Evolutionary conservation across 2,329 filamentous ascomycete species (phyloP), one percentile per base, ranked within the genome.

Genomic region (Botrytis paeoniae): DNA sequence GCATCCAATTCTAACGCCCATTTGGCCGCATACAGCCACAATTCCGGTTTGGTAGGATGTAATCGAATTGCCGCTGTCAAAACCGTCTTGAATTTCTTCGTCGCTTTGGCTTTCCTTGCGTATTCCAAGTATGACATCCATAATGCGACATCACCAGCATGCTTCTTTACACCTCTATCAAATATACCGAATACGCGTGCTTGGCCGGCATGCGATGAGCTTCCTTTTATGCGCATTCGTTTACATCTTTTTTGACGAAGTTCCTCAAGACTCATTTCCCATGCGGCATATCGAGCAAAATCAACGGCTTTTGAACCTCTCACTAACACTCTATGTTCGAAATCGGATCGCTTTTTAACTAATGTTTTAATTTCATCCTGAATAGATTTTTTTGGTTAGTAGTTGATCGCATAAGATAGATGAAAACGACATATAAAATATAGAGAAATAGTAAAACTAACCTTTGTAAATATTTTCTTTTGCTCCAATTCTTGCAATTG

Each of bases 41-140:
- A 84, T 73, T 92, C 91, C 14, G 91, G 86, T 77, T 95, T 93
- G 70, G 90, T 89, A 25, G 96, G 95, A 83, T 97, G 94, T 83
- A 99, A 87, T 76, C 95, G 89, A 77, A 98, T 85, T 25, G 93
- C 93, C 64, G 89, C 84, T 32, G 88, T 90, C 83, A 91, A 86
- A 76, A 88, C 85, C 74, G 85, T 86, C 82, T 88, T 90, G 84
- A 90, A 91, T 59, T 89, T 85, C 82, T 91, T 91, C 25, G 86
- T 86, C 9, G 90, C 89, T 78, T 88, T 91, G 80, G 90, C 86
- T 76, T 89, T 88, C 78, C 90, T 87, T 25, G 93, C 91, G 81
- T 93, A 98, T 73, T 92, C 89, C 74, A 98, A 90, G 80, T 97
- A 98, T 79, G 95, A 93, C 82, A 93, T 90, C 96, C 96, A 99